Conservation (phyloP, 2,329 filamentous ascomycete species). For the Aureobasidium leucospermi region DNA sequence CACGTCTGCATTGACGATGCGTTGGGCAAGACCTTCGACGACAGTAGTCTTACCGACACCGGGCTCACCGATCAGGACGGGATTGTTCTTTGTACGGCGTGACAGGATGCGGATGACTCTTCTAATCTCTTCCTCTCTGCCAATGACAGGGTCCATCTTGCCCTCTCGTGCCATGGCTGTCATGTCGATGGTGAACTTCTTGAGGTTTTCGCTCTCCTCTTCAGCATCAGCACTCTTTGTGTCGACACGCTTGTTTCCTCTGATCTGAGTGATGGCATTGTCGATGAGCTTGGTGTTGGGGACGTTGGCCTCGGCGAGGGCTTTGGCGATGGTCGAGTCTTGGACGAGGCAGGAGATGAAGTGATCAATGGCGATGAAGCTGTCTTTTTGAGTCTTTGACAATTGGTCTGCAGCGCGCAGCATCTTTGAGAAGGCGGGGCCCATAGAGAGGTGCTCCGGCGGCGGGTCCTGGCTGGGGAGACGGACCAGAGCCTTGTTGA, state of each 20-base stretch:
- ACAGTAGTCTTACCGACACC: slow-evolving; percentile 99
- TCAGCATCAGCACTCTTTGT: slow-evolving; percentile 93
- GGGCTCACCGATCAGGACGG: slow-evolving; percentile 92
- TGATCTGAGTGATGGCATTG: slow-evolving; percentile 82
- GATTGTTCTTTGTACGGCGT: slow-evolving; percentile 95
- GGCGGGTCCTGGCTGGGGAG: slow-evolving; percentile 92
- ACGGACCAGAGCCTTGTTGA: slow-evolving; percentile 88
- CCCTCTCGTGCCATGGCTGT: slow-evolving; percentile 92
- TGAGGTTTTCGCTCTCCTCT: slow-evolving; percentile 86
- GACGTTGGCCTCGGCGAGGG: slow-evolving; percentile 78
- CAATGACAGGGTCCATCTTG: slow-evolving; percentile 96
- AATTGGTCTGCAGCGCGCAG: slow-evolving; percentile 79
- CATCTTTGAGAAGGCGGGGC: slow-evolving; percentile 73
- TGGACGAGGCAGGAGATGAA: slow-evolving; percentile 80
- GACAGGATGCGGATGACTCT: slow-evolving; percentile 87
- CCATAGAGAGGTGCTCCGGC: slow-evolving; percentile 77
- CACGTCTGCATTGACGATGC: slow-evolving; percentile 94
- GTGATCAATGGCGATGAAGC: slow-evolving; percentile 89
- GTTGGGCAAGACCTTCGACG: slow-evolving; percentile 87
- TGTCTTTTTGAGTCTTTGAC: slow-evolving; percentile 96
- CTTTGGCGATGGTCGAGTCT: slow-evolving; percentile 64
- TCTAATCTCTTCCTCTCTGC: slow-evolving; percentile 90
- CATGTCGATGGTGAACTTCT: slow-evolving; percentile 99
- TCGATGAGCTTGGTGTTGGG: slow-evolving; percentile 87
- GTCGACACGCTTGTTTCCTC: slow-evolving; percentile 87